Percentiles rank a stretch among this genome's conserved stretches.
phyloP scores from a whole-genome alignment of 306 rosid genomes.

The Luffa aegyptiaca region DNA sequence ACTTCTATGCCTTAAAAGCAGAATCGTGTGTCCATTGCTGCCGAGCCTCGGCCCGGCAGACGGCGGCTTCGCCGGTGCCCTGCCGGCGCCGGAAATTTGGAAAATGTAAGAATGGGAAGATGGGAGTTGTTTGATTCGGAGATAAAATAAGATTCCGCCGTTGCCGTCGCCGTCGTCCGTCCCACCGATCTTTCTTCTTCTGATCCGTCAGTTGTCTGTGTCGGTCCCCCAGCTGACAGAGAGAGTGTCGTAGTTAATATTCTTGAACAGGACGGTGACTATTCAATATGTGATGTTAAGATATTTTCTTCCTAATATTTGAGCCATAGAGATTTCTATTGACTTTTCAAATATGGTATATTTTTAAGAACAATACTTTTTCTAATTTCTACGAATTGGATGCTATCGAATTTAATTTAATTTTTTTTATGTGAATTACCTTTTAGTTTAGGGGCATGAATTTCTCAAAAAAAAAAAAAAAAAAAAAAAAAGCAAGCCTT shows the following conservation, averaged over 20 bases:
- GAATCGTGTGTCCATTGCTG: background rate
- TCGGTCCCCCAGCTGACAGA: background rate
- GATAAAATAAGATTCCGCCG: too few relatives aligned
- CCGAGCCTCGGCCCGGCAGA: background rate
- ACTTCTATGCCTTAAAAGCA: background rate
- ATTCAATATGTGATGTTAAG: background rate
- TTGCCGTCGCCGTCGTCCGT: background rate
- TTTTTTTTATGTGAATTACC: too few relatives aligned
- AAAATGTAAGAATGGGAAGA: background rate
- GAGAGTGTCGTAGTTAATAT: background rate
- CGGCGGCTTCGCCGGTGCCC: background rate
- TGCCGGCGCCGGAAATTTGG: background rate
- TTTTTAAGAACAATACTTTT: too few relatives aligned
- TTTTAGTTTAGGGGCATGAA: too few relatives aligned
- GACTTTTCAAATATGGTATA: too few relatives aligned
- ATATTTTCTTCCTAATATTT: background rate
- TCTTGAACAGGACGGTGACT: background rate
- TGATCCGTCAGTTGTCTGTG: background rate
- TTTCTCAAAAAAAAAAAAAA: too few relatives aligned
- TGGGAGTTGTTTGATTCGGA: background rate
- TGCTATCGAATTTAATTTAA: too few relatives aligned
- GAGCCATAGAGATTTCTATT: too few relatives aligned
- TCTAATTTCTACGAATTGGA: too few relatives aligned
- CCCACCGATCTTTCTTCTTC: background rate
- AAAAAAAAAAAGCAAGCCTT: too few relatives aligned